Base-by-base conservation (phyloP, 306 rosid genomes). In the Gynostemma pentaphyllum region DNA sequence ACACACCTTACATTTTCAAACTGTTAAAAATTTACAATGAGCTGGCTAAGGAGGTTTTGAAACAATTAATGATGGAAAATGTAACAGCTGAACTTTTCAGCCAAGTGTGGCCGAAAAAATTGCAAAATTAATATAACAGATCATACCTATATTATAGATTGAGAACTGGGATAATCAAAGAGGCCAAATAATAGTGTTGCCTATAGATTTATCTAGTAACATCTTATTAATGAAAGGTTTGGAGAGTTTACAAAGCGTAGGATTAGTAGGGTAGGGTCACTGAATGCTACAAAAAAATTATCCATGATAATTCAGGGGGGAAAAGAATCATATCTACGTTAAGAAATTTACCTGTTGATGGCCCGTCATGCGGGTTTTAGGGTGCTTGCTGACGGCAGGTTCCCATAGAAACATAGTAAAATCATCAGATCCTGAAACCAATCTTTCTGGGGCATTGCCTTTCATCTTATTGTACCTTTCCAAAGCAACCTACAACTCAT, bases 361-460 rank as follows among this genome's bases (percentile, higher is more conserved):
- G 69, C 96, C 99, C 27, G 95, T 88, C 95, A 88, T 74, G 71
- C 94, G 90, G 57, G 90, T 78, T 81, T 88, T 92, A 5, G 88
- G 99, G 32, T 84, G 88, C 79, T 86, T 88, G 86, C 82, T 84
- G 78, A 84, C 74, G 27, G 77, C 82, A 16, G 99, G 99, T 72
- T 92, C 96, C 99, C 96, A 92, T 56, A 92, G 88, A 64, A 84
- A 88, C 99, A 92, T 92, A 5, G 99, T 88, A 70, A 84, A 86
- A 79, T 92, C 99, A 82, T 92, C 96, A 29, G 96, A 92, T 63
- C 96, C 95, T 44, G 99, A 92, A 74, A 92, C 96, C 83, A 92
- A 71, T 60, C 99, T 82, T 75, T 92, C 99, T 37, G 96, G 94
- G 70, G 87, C 87, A 60, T 64, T 75, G 68, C 90, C 95, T 78